phyloP scores from a whole-genome alignment of 345 rosid genomes.

The Mallotus nudiflorus region DNA sequence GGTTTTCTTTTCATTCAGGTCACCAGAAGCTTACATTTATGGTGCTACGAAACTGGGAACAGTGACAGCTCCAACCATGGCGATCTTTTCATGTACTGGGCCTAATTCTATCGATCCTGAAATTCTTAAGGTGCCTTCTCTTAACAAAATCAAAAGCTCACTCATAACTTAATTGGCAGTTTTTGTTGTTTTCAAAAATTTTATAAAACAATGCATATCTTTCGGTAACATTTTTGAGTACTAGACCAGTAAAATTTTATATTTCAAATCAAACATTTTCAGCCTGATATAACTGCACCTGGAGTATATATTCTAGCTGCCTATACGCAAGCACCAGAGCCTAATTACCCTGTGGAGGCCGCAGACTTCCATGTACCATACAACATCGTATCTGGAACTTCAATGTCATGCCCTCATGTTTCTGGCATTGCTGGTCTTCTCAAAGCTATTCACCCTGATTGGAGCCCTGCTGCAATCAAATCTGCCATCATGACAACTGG shows the following conservation, averaged over 20 bases:
- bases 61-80: constrained; percentile 22
- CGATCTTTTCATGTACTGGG: constrained; percentile 18
- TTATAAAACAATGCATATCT: too few species aligned
- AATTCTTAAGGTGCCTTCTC: constrained; percentile 16
- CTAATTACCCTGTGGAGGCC: constrained; percentile 43
- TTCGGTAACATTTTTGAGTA: too few species aligned
- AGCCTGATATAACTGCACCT: constrained; percentile 89
- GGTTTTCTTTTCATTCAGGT: too few species aligned
- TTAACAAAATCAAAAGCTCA: too few species aligned
- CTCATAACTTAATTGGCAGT: too few species aligned
- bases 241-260: too few species aligned
- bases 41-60: constrained; percentile 13
- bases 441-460: too few species aligned
- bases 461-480: too few species aligned
- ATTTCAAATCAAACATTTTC: too few species aligned
- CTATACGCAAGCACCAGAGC: constrained; percentile 58
- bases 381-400: constrained; percentile 76
- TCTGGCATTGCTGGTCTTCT: too few species aligned
- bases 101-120: constrained; percentile 23
- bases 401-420: too few species aligned
- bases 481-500: constrained; percentile 33
- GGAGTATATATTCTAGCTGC: constrained; percentile 83
- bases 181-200: too few species aligned
- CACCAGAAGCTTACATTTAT: constrained; percentile 26
- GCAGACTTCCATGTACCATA: constrained; percentile 57